Evolutionary conservation across 2,329 filamentous ascomycete species (phyloP), one percentile per base, ranked within the genome.

Genomic region (Westerdykella ornata): DNA sequence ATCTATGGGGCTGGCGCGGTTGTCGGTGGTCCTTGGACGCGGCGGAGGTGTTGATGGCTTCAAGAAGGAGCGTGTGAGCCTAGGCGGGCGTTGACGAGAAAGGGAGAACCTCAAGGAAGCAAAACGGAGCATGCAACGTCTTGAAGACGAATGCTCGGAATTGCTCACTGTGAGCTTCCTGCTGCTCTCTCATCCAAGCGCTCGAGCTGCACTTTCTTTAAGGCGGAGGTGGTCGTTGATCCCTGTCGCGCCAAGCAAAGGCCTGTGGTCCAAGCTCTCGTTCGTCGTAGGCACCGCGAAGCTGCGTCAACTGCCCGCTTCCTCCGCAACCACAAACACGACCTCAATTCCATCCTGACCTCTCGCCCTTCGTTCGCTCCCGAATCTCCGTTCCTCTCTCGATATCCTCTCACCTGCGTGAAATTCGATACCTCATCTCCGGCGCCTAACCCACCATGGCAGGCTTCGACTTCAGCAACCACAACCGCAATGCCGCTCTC

Each of bases 401-500:
- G 35, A 38, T 34, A 40, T 8, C 35, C 16, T 16, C 35, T 29
- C 33, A 29, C n/a, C n/a, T n/a, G n/a, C n/a, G n/a, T n/a, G n/a
- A n/a, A n/a, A 11, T 11, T 26, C 12, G 22, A 26, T 26, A 26
- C 22, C 22, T 11, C 22, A 11, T 26, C 22, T 26, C 8, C 22
- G 22, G 22, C 12, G 22, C 22, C 36, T 41, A 39, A 36, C 31
- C 52, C 71, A 82, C 63, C 60, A 98, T 98, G 92, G 83, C 86
- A 60, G 60, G 60, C 56, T 63, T 63, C 58, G 60, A 97, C 75
- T 98, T 98, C 78, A 94, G 88, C 70, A 98, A 98, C 78, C 92
- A 97, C 81, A 95, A 95, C 80, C 88, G 92, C 76, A 98, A 98
- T 80, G 81, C 85, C 67, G 90, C 90, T 52, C 81, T 98, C 56